Evolutionary conservation across 371 early-diverging fungal species (phyloP), one percentile per base, ranked within the genome.

Genomic region (Circinella umbellata): DNA sequence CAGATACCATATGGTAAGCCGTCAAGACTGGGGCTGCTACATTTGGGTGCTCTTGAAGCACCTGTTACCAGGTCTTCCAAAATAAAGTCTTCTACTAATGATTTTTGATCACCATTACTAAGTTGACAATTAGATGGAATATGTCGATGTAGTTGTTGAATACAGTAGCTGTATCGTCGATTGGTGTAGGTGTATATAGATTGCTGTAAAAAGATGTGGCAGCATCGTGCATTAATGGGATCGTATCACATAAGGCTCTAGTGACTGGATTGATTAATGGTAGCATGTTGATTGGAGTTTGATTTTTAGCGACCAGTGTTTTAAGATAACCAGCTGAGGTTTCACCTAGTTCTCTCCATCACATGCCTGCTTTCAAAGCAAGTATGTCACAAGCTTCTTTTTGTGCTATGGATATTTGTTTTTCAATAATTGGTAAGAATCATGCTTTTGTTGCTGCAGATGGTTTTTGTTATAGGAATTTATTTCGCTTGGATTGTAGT

Each of bases 291-390:
- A 5, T n/a, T n/a, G n/a, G n/a, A n/a, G n/a, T n/a, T n/a, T n/a
- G 37, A 14, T 1, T 68, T 53, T 9, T 36, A 8, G 3, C 17
- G 27, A 3, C 47, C 57, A 13, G 63, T 63, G 4, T 35, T 63
- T 71, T 68, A 10, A 67, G 61, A 36, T 69, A 67, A 1, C 69
- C 63, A 54, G 61, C 69, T 27, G 69, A 69, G 7, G 14, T 51
- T 47, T 69, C 69, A 4, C 63, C 63, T 4, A 5, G 47, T 38
- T 69, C 69, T 8, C 63, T 48, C 69, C 69, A 63, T 8, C 69
- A 51, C 15, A 37, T 18, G 13, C 63, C 63, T 10, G 63, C 63
- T 3, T 55, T 5, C 10, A 69, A 39, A 4, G 69, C 69, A 4
- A 15, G 10, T 4, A 35, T 63, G 14, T 69, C 69, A n/a, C 37